A percentile compares a stretch with the other conserved stretches of the same genome.
phyloP scores from a whole-genome alignment of 192 early-diverging fungal genomes.

The Rhizophagus sp. region DNA sequence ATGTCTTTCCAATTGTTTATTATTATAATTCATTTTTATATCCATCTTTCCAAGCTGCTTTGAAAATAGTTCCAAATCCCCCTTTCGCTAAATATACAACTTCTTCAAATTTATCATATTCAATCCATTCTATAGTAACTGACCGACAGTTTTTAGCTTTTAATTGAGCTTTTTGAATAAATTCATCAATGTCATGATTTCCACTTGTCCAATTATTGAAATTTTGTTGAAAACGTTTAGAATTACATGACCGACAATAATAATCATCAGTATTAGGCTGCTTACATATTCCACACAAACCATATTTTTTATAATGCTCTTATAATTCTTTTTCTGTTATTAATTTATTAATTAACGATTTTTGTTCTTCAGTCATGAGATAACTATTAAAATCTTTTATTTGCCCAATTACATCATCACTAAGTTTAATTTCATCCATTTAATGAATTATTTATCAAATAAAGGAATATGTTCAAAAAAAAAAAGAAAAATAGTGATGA shows the following conservation, averaged over 20 bases:
- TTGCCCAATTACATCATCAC: neutral
- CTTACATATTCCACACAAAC: neutral
- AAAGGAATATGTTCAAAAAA: no score
- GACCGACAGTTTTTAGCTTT: neutral
- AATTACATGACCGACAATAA: constrained; percentile 8
- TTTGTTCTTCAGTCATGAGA: neutral
- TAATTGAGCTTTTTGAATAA: constrained; percentile 14
- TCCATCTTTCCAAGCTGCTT: constrained; percentile 1
- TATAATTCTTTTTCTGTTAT: neutral
- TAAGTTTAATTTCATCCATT: no score
- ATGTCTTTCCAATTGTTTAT: neutral
- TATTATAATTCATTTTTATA: neutral
- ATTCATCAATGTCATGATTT: constrained; percentile 2
- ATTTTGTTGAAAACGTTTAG: neutral
- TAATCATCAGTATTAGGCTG: neutral
- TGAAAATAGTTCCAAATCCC: constrained; percentile 3
- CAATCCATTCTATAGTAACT: constrained; percentile 9
- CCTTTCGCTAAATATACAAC: neutral
- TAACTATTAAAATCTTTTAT: neutral
- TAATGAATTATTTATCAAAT: no score
- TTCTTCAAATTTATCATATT: neutral
- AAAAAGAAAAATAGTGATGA: no score
- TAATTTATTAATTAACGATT: neutral
- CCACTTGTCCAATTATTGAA: constrained; percentile 1
- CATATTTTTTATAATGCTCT: neutral